Evolutionary conservation across 2,329 filamentous ascomycete species (phyloP), one percentile per base, ranked within the genome.

Genomic region (Aspergillus glaucus): DNA sequence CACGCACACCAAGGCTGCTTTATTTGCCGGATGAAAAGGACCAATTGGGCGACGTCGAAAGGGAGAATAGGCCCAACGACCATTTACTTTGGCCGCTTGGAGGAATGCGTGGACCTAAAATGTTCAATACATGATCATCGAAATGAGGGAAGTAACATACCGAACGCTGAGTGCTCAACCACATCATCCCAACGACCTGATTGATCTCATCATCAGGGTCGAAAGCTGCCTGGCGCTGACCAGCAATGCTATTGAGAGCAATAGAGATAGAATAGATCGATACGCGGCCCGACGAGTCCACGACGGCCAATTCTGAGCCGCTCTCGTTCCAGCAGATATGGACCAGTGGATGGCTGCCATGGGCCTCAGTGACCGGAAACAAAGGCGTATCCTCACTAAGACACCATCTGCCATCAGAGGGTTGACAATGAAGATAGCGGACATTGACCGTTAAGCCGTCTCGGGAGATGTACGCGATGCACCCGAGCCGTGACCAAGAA

Each of bases 401-500:
- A 6, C 77, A 78, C 89, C 91, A 96, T 37, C 76, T 77, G 2
- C 85, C 88, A 67, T 86, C 79, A 10, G 82, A 77, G 1, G 83
- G 78, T 55, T 84, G 77, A 60, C 86, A 84, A 30, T 81, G 79
- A 45, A 95, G 76, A 62, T 88, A 85, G 50, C 85, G 82, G 42
- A 95, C 76, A 62, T 87, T 82, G 46, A 96, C 73, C 12, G 76
- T 78, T 43, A 79, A 78, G 24, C 87, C 86, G 68, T 91, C 86
- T 14, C 80, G 72, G 17, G 84, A 80, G 56, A 97, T 86, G 47
- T 85, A 86, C 24, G 91, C 91, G 56, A 97, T 88, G 51, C 85
- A 89, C 40, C 92, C 92, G 52, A 83, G 80, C 60, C 85, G 90
- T 9, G 92, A 95, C 91, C 92, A 97, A 26, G 87, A 84, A 47